Base-by-base conservation (phyloP, 2,329 filamentous ascomycete genomes). In the Lecanicillium sp. region DNA sequence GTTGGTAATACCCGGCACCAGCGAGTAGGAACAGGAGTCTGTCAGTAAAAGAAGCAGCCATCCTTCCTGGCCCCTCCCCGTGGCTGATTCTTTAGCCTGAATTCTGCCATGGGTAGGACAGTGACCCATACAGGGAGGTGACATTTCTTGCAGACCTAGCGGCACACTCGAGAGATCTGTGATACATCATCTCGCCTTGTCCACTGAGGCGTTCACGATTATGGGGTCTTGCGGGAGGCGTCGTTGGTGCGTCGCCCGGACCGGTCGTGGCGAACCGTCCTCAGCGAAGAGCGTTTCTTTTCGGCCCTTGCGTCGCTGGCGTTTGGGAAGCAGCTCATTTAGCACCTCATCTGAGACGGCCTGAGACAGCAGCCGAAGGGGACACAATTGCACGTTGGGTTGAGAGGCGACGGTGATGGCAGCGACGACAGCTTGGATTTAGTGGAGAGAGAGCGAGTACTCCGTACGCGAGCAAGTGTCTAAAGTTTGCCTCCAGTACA, bases 181-280 rank as follows among this genome's bases (percentile, higher is more conserved):
- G 62, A 57, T 53, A 67, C 66, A 55, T 63, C 63, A 67, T 67
- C 64, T 67, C 59, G 62, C 58, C 60, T 63, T 58, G 52, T 51
- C 43, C 30, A 49, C 49, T 47, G 24, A 26, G 24, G 44, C 37
- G 38, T 44, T 20, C 45, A 36, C 42, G 29, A 42, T 48, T 48
- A 29, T 37, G 38, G 52, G 56, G 51, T 38, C 45, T 44, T 39
- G 52, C 35, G 29, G 23, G 30, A 35, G n/a, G n/a, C n/a, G n/a
- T n/a, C n/a, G n/a, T n/a, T n/a, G n/a, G n/a, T n/a, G n/a, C n/a
- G n/a, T n/a, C n/a, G n/a, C n/a, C n/a, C n/a, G n/a, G n/a, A n/a
- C n/a, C n/a, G n/a, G n/a, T n/a, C n/a, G n/a, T n/a, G n/a, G n/a
- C n/a, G n/a, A n/a, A n/a, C n/a, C n/a, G n/a, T n/a, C n/a, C n/a